Evolutionary conservation across 257 asterid genomes (phyloP).

Genomic region (Solanum pinnatisectum): DNA sequence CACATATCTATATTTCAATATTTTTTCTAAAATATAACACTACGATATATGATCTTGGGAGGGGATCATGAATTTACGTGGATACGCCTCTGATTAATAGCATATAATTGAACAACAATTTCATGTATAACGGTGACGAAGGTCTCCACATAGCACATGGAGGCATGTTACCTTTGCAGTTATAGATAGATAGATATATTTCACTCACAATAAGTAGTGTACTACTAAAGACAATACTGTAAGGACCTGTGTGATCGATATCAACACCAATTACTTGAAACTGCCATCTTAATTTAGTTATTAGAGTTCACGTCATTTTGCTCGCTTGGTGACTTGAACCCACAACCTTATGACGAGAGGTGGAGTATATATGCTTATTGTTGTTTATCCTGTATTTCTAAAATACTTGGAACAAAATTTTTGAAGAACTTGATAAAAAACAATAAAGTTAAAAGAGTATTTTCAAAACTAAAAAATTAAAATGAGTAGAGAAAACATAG

Average conservation of each 20-base stretch:
- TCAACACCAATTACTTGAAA: not conserved
- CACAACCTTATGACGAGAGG: not conserved
- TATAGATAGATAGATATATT: not conserved
- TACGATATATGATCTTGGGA: no score
- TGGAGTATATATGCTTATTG: not conserved
- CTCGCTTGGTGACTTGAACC: not conserved
- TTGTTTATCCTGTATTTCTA: no score
- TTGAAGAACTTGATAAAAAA: no score
- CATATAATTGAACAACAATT: not conserved
- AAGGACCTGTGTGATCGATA: not conserved
- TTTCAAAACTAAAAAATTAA: no score
- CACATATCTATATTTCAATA: no score
- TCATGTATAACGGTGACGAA: constrained; percentile 28
- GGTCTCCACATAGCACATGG: constrained; percentile 57
- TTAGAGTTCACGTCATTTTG: no score
- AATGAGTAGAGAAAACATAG: no score
- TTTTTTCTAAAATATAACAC: no score
- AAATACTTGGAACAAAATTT: no score
- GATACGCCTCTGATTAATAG: no score
- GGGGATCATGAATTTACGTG: no score
- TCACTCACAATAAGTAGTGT: not conserved
- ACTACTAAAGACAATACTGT: not conserved
- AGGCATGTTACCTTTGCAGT: constrained; percentile 58
- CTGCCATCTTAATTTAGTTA: not conserved
- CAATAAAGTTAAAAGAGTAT: no score